Conservation (phyloP, 805 yeast species). For the Candida boleticola region DNA sequence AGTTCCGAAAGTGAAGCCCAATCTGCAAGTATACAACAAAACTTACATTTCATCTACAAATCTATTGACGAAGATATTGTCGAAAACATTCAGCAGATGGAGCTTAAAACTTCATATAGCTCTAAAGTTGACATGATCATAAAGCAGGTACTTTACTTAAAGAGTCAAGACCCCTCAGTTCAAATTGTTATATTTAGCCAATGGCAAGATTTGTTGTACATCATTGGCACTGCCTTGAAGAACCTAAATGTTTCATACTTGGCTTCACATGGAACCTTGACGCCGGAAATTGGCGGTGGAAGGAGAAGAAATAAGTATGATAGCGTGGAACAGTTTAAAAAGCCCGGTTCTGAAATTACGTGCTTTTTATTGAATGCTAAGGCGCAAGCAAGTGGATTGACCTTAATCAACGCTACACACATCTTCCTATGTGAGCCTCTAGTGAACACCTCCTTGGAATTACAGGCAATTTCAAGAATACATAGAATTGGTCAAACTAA, state of each 20-base stretch:
- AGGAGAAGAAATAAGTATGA: constrained; percentile 26
- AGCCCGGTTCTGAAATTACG: constrained; percentile 56
- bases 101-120: constrained; percentile 54
- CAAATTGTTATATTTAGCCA: constrained; percentile 90
- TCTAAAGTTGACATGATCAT: constrained; percentile 84
- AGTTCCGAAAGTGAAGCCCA: constrained; percentile 3
- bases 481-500: constrained; percentile 88
- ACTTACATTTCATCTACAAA: constrained; percentile 42
- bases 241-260: constrained; percentile 56
- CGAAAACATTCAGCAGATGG: constrained; percentile 39
- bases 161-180: constrained; percentile 52
- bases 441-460: constrained; percentile 79
- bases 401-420: constrained; percentile 88
- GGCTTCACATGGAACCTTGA: constrained; percentile 47
- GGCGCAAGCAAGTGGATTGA: constrained; percentile 87
- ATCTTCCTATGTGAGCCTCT: constrained; percentile 91
- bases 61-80: constrained; percentile 43
- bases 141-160: constrained; percentile 65
- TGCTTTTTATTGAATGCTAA: constrained; percentile 84
- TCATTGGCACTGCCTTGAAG: constrained; percentile 64
- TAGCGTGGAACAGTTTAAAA: constrained; percentile 60
- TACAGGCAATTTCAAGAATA: constrained; percentile 89
- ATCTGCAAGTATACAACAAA: constrained; percentile 9
- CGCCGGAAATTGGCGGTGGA: constrained; percentile 30
- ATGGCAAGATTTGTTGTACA: constrained; percentile 71